Evolutionary conservation across 2,329 filamentous ascomycete genomes (phyloP).

Genomic region (Colletotrichum orbiculare): DNA sequence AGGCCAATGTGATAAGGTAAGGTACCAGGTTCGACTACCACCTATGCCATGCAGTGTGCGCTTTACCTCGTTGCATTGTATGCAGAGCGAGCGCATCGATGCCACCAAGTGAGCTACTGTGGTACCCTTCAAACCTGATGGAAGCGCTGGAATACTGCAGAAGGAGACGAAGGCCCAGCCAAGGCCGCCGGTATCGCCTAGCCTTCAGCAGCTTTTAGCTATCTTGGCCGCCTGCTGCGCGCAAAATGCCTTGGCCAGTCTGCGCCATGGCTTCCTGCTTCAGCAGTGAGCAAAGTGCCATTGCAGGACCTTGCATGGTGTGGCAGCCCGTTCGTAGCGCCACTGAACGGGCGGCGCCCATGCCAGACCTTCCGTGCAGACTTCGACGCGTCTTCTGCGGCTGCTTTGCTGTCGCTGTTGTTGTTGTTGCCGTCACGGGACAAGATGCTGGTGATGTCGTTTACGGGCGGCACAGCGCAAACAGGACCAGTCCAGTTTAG

Average conservation of each 20-base stretch:
- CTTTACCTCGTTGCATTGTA: conserved; percentile 10
- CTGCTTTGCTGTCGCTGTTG: no score
- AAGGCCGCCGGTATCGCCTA: no score
- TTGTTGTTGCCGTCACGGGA: neutral
- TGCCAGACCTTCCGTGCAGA: conserved; percentile 33
- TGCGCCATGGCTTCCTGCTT: conserved; percentile 22
- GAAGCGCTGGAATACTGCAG: conserved; percentile 26
- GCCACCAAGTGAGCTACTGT: conserved; percentile 15
- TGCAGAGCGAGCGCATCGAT: neutral
- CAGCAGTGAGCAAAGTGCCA: conserved; percentile 19
- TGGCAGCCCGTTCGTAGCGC: conserved; percentile 18
- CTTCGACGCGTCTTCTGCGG: conserved; percentile 33
- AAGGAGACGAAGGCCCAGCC: conserved; percentile 16
- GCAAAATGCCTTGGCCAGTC: neutral
- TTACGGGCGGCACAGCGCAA: no score
- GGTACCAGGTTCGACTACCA: conserved; percentile 8
- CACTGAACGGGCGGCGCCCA: conserved; percentile 23
- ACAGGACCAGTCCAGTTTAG: no score
- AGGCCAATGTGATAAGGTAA: conserved; percentile 16
- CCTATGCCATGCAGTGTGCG: neutral
- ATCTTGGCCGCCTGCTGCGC: conserved; percentile 11
- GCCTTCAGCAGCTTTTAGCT: conserved; percentile 4
- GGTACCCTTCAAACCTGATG: conserved; percentile 4
- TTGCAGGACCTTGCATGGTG: conserved; percentile 25
- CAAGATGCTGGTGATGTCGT: no score